Base-by-base conservation (phyloP, 768 basidiomycete species). In the Leccinum ochraceum region DNA sequence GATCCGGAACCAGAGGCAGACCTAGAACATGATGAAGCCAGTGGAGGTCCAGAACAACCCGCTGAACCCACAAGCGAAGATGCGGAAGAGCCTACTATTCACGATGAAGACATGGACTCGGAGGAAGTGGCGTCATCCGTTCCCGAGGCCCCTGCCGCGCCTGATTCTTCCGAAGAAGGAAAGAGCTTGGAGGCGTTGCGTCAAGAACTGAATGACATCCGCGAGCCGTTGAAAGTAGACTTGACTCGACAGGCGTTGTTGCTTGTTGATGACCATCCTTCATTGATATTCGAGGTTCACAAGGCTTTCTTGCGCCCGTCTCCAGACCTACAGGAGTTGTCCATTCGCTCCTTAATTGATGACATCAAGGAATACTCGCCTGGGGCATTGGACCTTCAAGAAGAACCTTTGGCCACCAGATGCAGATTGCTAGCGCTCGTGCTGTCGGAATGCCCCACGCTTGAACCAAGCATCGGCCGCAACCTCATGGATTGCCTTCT, bases 221-320 rank as follows among this genome's bases (percentile, higher is more conserved):
- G 95, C 17, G 86, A 90, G 57, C 79, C 85, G 30, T 72, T 95
- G 37, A 85, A 86, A 63, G 78, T 80, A 9, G 79, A 78, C 22
- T 80, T 98, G 62, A 83, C 89, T 51, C 78, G 80, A 17, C 86
- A 86, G 50, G 89, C 93, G 0, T 77, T 99, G 58, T 75, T 79
- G 11, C 82, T 99, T 32, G 87, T 96, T 51, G 95, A 97, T 69
- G 86, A 91, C 63, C 89, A 95, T 67, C 86, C 90, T 3, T 87
- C 89, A 8, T 83, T 98, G 57, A 86, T 97, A 46, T 97, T 95
- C 69, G 94, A 97, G 70, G 82, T 97, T 39, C 86, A 90, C 64
- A 82, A 82, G 26, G 90, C 92, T 22, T 95, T 97, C 73, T 82
- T 90, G 59, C 86, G 87, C 28, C 78, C 83, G 11, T 78, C 78